Base-by-base conservation (phyloP, 768 basidiomycete genomes). In the Mrakia gelida region DNA sequence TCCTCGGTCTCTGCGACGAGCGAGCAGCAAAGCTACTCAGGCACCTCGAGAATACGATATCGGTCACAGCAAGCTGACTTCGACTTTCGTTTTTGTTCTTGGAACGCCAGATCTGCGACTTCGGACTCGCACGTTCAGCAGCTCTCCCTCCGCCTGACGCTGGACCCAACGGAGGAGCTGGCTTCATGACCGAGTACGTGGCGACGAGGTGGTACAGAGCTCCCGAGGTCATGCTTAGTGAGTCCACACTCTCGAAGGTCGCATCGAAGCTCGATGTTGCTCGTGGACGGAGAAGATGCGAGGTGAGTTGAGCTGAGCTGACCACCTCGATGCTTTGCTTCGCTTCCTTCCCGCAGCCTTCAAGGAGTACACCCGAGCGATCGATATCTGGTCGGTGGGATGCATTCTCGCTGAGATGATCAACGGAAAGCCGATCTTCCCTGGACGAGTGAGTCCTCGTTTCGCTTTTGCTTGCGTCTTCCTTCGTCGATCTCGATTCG, bases 131-230 rank as follows among this genome's bases (percentile, higher is more conserved):
- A 1, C 89, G 95, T n/a, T 38, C 80, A 68, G 71, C 81, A 67
- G 41, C 79, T 73, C 30, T 65, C 67, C 79, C 71, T 26, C 81
- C 75, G 77, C 80, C 74, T 28, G 80, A 80, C 65, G 80, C 79
- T 3, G 76, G 80, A 30, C 80, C 81, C 3, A 94, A 96, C 94
- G 1, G 82, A 80, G 74, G 82, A 78, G 65, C 80, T 26, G 84
- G 84, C 0, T 82, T 82, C 78, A 85, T 85, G 84, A 85, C 84
- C n/a, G 93, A 94, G 90, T 96, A 95, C 82, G 97, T 99, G 71
- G 96, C 97, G 2, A 98, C 97, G 34, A 88, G 97, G 81, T 99
- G 97, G 97, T 99, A 98, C 83, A 90, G 97, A 54, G 97, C 97
- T 0, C 97, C 97, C 0, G 97, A 99, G 84, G 95, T 99, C 86